These are phyloP conservation scores for Leptographium lundbergii DNA, from an alignment of 2,329 filamentous ascomycete species.

Conservation along the genomic window DNA sequence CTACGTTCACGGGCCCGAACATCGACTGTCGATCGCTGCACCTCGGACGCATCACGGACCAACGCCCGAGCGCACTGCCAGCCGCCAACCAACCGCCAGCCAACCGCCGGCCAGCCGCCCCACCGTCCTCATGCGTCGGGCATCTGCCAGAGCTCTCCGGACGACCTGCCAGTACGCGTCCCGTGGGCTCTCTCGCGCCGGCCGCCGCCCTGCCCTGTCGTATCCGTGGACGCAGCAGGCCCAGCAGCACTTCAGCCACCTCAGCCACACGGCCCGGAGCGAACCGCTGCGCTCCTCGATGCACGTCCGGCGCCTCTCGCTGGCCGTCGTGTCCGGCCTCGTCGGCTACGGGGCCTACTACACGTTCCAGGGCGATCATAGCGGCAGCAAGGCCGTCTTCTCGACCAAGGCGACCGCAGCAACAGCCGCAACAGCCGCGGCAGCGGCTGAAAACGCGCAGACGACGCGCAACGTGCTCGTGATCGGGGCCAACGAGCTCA, in stretches of 20 bases:
- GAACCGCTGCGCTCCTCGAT: constrained; percentile 55
- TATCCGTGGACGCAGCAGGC: constrained; percentile 7
- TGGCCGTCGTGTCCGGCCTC: constrained; percentile 55
- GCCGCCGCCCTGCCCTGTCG: constrained; percentile 23
- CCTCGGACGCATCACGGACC: no score
- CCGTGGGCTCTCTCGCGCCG: constrained; percentile 43
- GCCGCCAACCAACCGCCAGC: neutral
- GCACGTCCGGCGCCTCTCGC: constrained; percentile 57
- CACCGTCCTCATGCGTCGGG: constrained; percentile 53
- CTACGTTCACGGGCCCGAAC: neutral
- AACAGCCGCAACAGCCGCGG: neutral
- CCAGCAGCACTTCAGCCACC: neutral
- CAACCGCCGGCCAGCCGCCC: neutral
- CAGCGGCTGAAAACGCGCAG: neutral
- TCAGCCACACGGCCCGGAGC: neutral
- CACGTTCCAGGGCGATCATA: constrained; percentile 40
- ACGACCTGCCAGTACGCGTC: constrained; percentile 52
- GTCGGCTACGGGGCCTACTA: constrained; percentile 71
- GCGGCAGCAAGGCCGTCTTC: constrained; percentile 1
- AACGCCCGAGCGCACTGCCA: no score
- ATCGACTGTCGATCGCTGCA: no score
- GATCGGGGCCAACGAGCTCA: constrained; percentile 81
- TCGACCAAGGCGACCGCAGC: constrained; percentile 3
- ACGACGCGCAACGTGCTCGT: constrained; percentile 59
- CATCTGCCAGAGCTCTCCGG: constrained; percentile 54